Evolutionary conservation across 495 filamentous ascomycete species (phyloP), one percentile per base, ranked within the genome.

Genomic region (Hypoxylon fuscum): DNA sequence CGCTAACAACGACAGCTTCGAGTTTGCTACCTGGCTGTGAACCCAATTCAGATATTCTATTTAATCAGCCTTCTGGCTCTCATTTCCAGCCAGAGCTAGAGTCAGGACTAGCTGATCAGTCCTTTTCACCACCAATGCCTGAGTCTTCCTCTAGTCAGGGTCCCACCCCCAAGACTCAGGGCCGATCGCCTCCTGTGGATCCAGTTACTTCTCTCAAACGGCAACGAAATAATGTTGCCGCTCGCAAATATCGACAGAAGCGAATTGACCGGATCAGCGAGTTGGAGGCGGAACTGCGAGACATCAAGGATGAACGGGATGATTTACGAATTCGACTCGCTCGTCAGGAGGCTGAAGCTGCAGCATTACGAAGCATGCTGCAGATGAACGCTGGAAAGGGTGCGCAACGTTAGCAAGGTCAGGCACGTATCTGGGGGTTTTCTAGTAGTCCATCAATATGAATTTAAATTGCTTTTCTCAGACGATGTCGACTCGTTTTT

Each of bases 181-280:
- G 63, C 37, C 66, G 60, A 20, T 72, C 69, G 29, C 66, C 69
- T 11, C 48, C 56, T 2, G 60, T 65, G 0, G 69, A 72, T 32
- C 45, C 64, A 4, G 50, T 47, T 23, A 72, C 65, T 17, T 66
- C 64, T 5, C 59, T 72, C 51, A 89, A 88, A 68, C 87, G 88
- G 15, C 80, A 82, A 44, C 81, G 86, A 32, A 90, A 92, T 70
- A 89, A 88, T 46, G 74, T 90, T 40, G 85, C 87, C 3, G 87
- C 88, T 49, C 84, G 88, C 51, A 83, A 87, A 53, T 93, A 89
- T 72, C 84, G 90, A 20, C 83, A 90, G 75, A 86, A 84, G 56
- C 84, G 88, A 40, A 80, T 90, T 22, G 87, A 88, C 62, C 83
- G 83, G 62, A 80, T 92, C 70, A 77, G 81, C 58, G 80, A 81